Evolutionary conservation across 108 stramenopile species (phyloP).

Genomic region (Bacterosira constricta): DNA sequence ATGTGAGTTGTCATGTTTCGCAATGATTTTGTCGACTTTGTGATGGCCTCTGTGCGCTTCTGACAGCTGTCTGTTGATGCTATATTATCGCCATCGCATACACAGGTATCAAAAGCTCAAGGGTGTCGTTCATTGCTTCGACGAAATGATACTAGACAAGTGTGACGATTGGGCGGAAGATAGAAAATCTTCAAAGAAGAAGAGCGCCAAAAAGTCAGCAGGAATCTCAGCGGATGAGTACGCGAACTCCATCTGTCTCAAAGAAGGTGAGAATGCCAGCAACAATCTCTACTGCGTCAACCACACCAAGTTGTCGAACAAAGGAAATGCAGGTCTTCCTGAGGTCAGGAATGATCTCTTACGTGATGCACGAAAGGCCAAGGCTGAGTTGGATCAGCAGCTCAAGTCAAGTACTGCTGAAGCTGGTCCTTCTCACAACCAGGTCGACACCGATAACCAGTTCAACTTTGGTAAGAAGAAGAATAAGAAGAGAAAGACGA

Average conservation of each 20-base stretch:
- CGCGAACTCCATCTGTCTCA: constrained; percentile 59
- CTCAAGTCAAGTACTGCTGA: constrained; percentile 29
- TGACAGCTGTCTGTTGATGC: not conserved
- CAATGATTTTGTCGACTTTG: not conserved
- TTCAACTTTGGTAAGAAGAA: no score
- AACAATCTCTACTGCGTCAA: constrained; percentile 72
- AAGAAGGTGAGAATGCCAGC: constrained; percentile 59
- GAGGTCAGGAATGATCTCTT: constrained; percentile 59
- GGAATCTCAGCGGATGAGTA: constrained; percentile 50
- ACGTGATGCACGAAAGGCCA: constrained; percentile 37
- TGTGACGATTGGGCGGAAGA: constrained; percentile 30
- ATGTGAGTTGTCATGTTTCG: constrained; percentile 57
- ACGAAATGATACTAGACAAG: constrained; percentile 67
- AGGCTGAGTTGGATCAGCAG: constrained; percentile 29
- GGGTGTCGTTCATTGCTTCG: constrained; percentile 60
- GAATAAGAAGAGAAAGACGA: no score
- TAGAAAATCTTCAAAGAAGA: constrained; percentile 7
- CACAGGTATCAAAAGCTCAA: constrained; percentile 49
- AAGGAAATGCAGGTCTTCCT: constrained; percentile 51
- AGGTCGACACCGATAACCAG: no score
- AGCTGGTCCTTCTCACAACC: no score
- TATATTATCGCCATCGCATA: not conserved
- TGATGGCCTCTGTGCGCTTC: not conserved
- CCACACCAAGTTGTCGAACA: constrained; percentile 57
- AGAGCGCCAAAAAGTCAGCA: constrained; percentile 15